A percentile compares a stretch with the other conserved stretches of the same genome.
phyloP scores from a whole-genome alignment of 257 asterid genomes.

The Forsythia suspensa region DNA sequence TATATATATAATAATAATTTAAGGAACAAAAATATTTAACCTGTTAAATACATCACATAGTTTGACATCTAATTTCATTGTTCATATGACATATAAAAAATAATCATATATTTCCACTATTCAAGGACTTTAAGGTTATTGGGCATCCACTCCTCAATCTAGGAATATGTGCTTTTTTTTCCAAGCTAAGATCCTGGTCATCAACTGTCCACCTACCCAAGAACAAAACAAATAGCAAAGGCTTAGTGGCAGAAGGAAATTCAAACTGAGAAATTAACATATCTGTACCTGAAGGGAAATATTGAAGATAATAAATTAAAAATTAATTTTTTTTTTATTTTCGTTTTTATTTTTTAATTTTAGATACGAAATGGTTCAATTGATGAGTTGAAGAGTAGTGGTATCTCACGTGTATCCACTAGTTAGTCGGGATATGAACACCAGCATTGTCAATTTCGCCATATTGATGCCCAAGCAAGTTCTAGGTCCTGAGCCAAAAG shows the following conservation, averaged over 20 bases:
- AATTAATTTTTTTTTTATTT: too few species aligned
- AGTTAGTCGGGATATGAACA: constrained; percentile 49
- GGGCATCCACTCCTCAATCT: constrained; percentile 66
- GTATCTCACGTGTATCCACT: constrained; percentile 51
- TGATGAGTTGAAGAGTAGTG: background rate
- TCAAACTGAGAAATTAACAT: background rate
- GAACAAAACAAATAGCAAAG: background rate
- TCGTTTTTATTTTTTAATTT: too few species aligned
- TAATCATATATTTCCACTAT: background rate
- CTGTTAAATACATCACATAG: too few species aligned
- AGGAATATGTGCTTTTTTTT: constrained; percentile 54
- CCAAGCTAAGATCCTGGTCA: constrained; percentile 51
- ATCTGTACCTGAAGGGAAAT: too few species aligned
- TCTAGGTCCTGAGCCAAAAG: constrained; percentile 64
- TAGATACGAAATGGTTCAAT: too few species aligned
- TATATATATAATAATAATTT: too few species aligned
- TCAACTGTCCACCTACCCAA: constrained; percentile 59
- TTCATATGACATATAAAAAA: background rate
- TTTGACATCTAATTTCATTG: background rate
- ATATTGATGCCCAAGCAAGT: constrained; percentile 68
- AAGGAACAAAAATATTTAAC: background rate
- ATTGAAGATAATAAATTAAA: too few species aligned
- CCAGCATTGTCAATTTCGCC: constrained; percentile 62
- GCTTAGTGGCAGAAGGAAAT: background rate
- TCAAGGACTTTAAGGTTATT: constrained; percentile 41